These are phyloP conservation scores for Fusarium sp. DNA, from an alignment of 2,329 filamentous ascomycete genomes.

Conservation along the genomic window DNA sequence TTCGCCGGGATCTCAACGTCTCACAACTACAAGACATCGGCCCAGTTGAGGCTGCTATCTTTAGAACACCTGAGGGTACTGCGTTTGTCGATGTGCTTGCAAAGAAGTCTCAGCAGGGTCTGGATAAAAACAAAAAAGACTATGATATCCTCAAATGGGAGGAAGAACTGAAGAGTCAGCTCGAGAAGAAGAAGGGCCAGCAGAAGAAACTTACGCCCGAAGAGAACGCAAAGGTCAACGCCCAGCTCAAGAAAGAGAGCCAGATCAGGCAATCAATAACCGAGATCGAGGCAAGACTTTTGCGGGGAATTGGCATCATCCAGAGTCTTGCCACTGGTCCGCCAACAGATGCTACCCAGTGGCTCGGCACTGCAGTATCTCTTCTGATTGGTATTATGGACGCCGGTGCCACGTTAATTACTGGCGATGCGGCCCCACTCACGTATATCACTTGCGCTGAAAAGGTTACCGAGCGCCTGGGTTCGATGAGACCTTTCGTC, in stretches of 20 bases:
- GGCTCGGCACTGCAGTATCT: constrained; percentile 86
- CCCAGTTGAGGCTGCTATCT: constrained; percentile 91
- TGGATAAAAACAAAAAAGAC: constrained; percentile 92
- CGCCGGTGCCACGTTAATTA: constrained; percentile 83
- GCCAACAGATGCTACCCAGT: constrained; percentile 87
- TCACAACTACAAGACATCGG: constrained; percentile 79
- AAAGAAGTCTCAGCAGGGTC: constrained; percentile 77
- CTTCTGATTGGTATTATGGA: constrained; percentile 80
- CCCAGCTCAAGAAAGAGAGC: constrained; percentile 89
- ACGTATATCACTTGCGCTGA: constrained; percentile 86
- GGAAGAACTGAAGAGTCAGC: constrained; percentile 85
- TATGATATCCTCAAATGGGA: constrained; percentile 99
- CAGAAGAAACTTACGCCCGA: constrained; percentile 92
- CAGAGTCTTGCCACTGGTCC: constrained; percentile 84
- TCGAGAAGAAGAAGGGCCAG: constrained; percentile 93
- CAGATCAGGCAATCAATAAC: constrained; percentile 81
- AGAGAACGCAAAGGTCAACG: constrained; percentile 89
- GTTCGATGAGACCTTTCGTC: constrained; percentile 82
- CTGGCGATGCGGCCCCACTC: constrained; percentile 81
- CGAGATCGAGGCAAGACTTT: constrained; percentile 76
- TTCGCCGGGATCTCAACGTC: constrained; percentile 79
- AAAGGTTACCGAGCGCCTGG: constrained; percentile 79
- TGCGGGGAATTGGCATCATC: constrained; percentile 89
- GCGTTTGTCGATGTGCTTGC: constrained; percentile 91
- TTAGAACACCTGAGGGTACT: constrained; percentile 88